phyloP scores from a whole-genome alignment of 495 filamentous ascomycete species.

The Friedmanniomyces endolithicus region DNA sequence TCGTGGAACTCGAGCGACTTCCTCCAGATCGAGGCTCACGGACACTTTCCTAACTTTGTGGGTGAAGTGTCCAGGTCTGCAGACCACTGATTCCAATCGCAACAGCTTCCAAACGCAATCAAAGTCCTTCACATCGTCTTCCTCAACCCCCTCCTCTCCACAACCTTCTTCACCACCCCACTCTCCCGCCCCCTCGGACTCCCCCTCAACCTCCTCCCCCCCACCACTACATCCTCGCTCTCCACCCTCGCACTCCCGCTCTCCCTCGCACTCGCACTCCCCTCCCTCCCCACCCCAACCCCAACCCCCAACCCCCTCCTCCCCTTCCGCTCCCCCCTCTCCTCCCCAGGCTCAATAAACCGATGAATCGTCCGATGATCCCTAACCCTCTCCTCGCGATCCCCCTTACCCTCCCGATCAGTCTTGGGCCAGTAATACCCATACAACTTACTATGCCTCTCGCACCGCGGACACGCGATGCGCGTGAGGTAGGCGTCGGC shows the following conservation, averaged over 20 bases:
- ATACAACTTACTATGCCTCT: constrained; percentile 90
- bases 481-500: constrained; percentile 74
- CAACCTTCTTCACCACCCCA: neutral
- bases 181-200: constrained; percentile 12
- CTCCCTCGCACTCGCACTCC: neutral
- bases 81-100: too few species aligned
- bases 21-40: too few species aligned
- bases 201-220: constrained; percentile 25
- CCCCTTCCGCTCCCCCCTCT: constrained; percentile 25
- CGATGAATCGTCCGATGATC: constrained; percentile 33
- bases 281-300: constrained; percentile 10
- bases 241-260: constrained; percentile 3
- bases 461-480: constrained; percentile 77
- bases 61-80: too few species aligned
- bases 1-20: too few species aligned
- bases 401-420: constrained; percentile 54
- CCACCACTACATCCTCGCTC: neutral
- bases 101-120: too few species aligned
- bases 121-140: constrained; percentile 17
- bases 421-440: constrained; percentile 95
- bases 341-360: constrained; percentile 31
- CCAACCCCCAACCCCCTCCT: constrained; percentile 18
- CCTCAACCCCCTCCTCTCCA: constrained; percentile 9
- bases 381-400: constrained; percentile 49
- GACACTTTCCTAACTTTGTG: too few species aligned